These are phyloP conservation scores for Gossypium trilobum DNA, from an alignment of 441 rosid genomes.

Conservation along the genomic window DNA sequence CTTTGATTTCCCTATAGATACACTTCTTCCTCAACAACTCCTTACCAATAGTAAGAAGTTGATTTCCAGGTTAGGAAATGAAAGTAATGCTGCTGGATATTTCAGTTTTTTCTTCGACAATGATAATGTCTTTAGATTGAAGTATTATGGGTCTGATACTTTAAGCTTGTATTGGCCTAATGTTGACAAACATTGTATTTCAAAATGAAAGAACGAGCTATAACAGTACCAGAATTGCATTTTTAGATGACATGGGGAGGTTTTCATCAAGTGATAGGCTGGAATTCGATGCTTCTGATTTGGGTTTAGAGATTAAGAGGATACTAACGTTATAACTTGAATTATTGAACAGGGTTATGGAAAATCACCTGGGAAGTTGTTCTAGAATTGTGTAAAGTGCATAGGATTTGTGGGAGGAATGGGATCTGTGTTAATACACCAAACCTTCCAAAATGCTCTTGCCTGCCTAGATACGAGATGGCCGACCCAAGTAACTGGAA, in stretches of 20 bases:
- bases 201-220: conserved; percentile 23
- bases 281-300: conserved; percentile 27
- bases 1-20: conserved; percentile 39
- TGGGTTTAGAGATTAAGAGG: conserved; percentile 24
- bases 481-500: conserved; percentile 16
- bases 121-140: conserved; percentile 32
- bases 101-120: conserved; percentile 28
- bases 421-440: conserved; percentile 31
- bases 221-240: conserved; percentile 29
- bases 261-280: conserved; percentile 34
- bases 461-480: conserved; percentile 33
- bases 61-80: conserved; percentile 20
- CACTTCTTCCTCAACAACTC: conserved; percentile 33
- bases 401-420: conserved; percentile 42
- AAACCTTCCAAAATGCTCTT: conserved; percentile 33
- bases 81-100: conserved; percentile 24
- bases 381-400: conserved; percentile 21
- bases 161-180: conserved; percentile 44
- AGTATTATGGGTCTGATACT: conserved; percentile 35
- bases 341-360: conserved; percentile 13
- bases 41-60: conserved; percentile 27
- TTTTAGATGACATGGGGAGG: conserved; percentile 26
- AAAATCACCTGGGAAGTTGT: neutral
- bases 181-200: neutral
- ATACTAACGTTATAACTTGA: conserved; percentile 31